Percentiles rank a stretch among this genome's conserved stretches.
These are phyloP conservation scores for Alternaria novae-zelandiae DNA, from an alignment of 2,329 filamentous ascomycete genomes.

Conservation along the genomic window DNA sequence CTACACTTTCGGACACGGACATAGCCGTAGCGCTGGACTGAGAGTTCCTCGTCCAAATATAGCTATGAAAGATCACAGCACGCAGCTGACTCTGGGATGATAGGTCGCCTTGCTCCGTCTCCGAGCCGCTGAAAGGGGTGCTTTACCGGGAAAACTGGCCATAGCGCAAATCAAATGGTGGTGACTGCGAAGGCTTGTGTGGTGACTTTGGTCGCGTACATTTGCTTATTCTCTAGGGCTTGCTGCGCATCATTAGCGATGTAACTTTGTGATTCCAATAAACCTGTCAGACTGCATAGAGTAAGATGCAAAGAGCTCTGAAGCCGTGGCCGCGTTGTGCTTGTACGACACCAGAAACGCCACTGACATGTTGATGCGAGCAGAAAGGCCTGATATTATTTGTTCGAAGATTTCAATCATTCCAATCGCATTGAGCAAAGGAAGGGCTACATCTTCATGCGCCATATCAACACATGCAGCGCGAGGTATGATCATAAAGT, in stretches of 20 bases:
- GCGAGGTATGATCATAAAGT: slow-evolving; percentile 13
- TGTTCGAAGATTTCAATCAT: neutral
- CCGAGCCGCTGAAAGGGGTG: neutral
- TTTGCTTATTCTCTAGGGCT: neutral
- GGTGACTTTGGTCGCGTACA: neutral
- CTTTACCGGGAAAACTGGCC: neutral
- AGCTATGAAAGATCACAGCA: neutral
- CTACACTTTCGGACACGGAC: slow-evolving; percentile 39
- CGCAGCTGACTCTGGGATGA: neutral
- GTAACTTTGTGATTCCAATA: neutral
- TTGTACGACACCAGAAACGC: neutral
- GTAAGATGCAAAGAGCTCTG: neutral
- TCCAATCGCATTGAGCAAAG: neutral
- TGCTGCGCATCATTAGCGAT: neutral
- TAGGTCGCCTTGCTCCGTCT: neutral
- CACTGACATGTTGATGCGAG: neutral
- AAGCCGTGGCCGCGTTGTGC: neutral
- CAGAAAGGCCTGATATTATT: neutral
- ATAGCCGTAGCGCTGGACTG: neutral
- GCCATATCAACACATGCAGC: neutral
- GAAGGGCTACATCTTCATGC: neutral
- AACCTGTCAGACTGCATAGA: neutral
- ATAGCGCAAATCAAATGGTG: neutral
- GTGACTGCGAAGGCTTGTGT: neutral
- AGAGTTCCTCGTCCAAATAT: neutral